Evolutionary conservation across 441 rosid genomes (phyloP).

Genomic region (Melastoma candidum): DNA sequence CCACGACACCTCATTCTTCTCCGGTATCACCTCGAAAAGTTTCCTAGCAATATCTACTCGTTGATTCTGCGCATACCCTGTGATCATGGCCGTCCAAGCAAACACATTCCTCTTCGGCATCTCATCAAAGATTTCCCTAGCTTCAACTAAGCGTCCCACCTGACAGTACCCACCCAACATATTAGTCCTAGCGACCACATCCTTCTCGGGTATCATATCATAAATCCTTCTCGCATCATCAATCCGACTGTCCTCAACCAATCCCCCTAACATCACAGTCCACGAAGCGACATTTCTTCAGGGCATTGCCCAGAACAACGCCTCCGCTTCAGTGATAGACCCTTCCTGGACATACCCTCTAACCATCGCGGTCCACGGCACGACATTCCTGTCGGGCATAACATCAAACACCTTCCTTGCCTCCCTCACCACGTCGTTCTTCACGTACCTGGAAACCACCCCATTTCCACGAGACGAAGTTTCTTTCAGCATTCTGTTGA

Average conservation of each 20-base stretch:
- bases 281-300: conserved; percentile 62
- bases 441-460: conserved; percentile 51
- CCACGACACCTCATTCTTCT: conserved; percentile 60
- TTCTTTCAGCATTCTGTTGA: conserved; percentile 53
- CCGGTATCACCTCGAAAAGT: conserved; percentile 62
- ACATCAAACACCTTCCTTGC: conserved; percentile 41
- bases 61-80: conserved; percentile 40
- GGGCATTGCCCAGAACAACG: conserved; percentile 60
- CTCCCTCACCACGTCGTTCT: conserved; percentile 41
- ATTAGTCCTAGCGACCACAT: conserved; percentile 57
- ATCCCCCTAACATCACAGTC: conserved; percentile 77
- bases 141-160: conserved; percentile 40
- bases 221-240: conserved; percentile 48
- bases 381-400: conserved; percentile 54
- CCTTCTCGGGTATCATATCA: conserved; percentile 57
- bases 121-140: conserved; percentile 57
- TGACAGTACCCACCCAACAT: conserved; percentile 59
- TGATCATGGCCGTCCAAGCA: conserved; percentile 58
- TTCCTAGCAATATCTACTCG: conserved; percentile 55
- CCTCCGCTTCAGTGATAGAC: conserved; percentile 39
- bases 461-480: conserved; percentile 65
- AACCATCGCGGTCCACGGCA: conserved; percentile 61
- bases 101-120: conserved; percentile 44
- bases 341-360: conserved; percentile 53
- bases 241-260: conserved; percentile 36